Percentiles rank a stretch among this genome's conserved stretches.
These are phyloP conservation scores for Aureobasidium leucospermi DNA, from an alignment of 2,329 filamentous ascomycete genomes.

Conservation along the genomic window DNA sequence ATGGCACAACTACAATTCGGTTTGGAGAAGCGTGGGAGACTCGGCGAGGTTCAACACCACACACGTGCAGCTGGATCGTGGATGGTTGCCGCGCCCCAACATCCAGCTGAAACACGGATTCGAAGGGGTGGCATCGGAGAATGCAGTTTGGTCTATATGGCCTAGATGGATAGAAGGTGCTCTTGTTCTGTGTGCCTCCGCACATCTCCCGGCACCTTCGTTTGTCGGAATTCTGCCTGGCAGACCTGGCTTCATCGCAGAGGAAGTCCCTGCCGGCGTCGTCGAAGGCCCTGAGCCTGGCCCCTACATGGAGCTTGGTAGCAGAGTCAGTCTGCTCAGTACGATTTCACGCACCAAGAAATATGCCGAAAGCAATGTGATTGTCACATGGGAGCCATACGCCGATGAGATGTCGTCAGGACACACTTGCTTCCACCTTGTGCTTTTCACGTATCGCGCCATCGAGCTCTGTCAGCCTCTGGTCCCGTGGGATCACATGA, in stretches of 20 bases:
- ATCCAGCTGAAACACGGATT: not conserved
- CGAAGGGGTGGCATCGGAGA: not conserved
- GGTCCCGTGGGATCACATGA: not conserved
- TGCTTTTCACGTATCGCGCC: not conserved
- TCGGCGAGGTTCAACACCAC: not conserved
- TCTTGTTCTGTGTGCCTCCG: not conserved
- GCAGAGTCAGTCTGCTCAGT: not conserved
- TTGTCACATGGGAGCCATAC: not conserved
- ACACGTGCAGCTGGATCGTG: not conserved
- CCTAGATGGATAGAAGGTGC: not conserved
- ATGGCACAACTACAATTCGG: not conserved
- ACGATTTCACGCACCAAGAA: not conserved
- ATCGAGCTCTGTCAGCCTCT: not conserved
- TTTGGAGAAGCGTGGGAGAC: not conserved
- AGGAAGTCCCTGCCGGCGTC: not conserved
- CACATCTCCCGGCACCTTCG: not conserved
- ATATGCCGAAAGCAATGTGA: not conserved
- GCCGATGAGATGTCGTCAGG: not conserved
- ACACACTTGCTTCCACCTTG: not conserved
- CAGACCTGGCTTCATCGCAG: not conserved
- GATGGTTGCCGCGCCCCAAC: not conserved
- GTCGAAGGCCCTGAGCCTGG: not conserved
- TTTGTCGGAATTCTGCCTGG: not conserved
- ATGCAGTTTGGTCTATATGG: not conserved
- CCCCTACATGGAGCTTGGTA: not conserved